These are phyloP conservation scores for Globisporangium irregulare DNA, from an alignment of 352 stramenopile species.

Conservation along the genomic window DNA sequence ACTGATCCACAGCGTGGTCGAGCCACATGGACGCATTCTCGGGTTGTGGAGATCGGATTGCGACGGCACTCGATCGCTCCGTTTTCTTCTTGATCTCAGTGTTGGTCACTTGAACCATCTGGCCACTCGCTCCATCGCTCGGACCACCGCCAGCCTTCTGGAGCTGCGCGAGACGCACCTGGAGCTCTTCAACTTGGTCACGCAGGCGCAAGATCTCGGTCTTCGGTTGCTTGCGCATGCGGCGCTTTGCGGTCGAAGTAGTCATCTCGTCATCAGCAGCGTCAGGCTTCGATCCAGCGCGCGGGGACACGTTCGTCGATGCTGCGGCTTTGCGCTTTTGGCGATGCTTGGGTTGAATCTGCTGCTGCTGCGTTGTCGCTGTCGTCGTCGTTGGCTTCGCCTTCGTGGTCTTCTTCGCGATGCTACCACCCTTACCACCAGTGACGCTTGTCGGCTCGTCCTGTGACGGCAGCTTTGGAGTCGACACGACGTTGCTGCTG, in stretches of 20 bases:
- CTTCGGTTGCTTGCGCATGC: slow-evolving; percentile 12
- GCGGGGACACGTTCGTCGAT: slow-evolving; percentile 1
- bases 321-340: slow-evolving; percentile 11
- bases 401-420: neutral
- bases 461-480: neutral
- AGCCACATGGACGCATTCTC: slow-evolving; percentile 13
- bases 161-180: slow-evolving; percentile 12
- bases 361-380: neutral
- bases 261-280: neutral
- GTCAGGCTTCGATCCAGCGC: neutral
- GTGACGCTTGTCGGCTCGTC: neutral
- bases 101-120: neutral
- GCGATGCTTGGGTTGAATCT: neutral
- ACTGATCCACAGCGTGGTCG: slow-evolving; percentile 12
- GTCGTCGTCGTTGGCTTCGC: neutral
- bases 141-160: slow-evolving; percentile 8
- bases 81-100: neutral
- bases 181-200: slow-evolving; percentile 15
- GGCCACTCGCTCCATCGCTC: neutral
- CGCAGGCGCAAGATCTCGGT: slow-evolving; percentile 13
- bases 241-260: slow-evolving; percentile 1
- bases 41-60: neutral
- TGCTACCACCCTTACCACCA: neutral
- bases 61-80: neutral
- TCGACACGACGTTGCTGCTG: neutral